phyloP scores from a whole-genome alignment of 2,329 filamentous ascomycete species.

The Fusarium sp. region DNA sequence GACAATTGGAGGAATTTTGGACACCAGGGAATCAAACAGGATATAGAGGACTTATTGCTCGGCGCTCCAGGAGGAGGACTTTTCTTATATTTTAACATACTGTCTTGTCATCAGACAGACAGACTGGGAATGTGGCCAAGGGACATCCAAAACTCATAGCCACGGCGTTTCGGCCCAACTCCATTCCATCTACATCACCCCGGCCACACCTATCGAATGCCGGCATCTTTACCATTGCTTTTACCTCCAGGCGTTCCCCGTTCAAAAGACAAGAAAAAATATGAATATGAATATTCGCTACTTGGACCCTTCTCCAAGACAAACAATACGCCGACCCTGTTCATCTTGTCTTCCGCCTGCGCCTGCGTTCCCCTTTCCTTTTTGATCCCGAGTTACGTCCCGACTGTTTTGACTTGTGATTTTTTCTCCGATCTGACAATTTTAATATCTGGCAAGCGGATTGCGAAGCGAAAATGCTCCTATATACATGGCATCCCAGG shows the following conservation, averaged over 20 bases:
- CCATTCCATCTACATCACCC: constrained; percentile 6
- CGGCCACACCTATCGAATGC: constrained; percentile 2
- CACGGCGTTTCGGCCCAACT: constrained; percentile 16
- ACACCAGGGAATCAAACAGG: constrained; percentile 31
- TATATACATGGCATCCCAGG: constrained; percentile 18
- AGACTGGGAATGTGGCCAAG: background rate
- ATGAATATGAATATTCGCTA: constrained; percentile 10
- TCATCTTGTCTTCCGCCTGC: background rate
- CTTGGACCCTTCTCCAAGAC: constrained; percentile 6
- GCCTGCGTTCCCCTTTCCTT: background rate
- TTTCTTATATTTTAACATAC: constrained; percentile 14
- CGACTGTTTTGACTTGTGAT: background rate
- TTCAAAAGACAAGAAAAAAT: constrained; percentile 15
- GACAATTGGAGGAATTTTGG: constrained; percentile 34
- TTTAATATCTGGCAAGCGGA: constrained; percentile 22
- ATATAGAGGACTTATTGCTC: constrained; percentile 45
- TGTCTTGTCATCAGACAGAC: constrained; percentile 1
- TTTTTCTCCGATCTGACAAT: background rate
- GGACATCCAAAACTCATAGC: constrained; percentile 1
- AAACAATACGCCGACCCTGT: background rate
- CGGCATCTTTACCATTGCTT: constrained; percentile 6
- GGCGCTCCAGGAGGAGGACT: constrained; percentile 35
- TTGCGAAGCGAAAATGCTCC: background rate
- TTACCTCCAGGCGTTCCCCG: constrained; percentile 19
- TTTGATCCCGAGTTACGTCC: constrained; percentile 3